These are phyloP conservation scores for Gossypium schwendimanii DNA, from an alignment of 441 rosid species.

Conservation along the genomic window DNA sequence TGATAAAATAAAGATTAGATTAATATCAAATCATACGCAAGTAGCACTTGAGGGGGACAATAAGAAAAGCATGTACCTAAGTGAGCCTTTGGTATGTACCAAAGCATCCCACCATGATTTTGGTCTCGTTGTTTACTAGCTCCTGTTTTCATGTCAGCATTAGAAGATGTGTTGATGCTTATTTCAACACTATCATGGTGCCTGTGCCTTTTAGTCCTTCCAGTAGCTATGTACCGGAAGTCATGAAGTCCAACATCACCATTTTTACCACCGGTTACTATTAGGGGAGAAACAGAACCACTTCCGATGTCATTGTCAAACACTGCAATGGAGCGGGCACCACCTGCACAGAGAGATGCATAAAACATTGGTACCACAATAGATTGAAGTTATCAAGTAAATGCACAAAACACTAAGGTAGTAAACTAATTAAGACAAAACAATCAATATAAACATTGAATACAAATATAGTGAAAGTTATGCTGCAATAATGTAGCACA, in stretches of 20 bases:
- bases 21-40: not conserved
- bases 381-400: not conserved
- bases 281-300: constrained; percentile 88
- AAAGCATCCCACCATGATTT: constrained; percentile 79
- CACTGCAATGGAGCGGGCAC: constrained; percentile 82
- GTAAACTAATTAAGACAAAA: constrained; percentile 1
- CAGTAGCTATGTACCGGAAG: constrained; percentile 88
- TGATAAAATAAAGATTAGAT: constrained; percentile 15
- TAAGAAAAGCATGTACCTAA: constrained; percentile 41
- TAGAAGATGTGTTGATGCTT: constrained; percentile 30
- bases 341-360: constrained; percentile 47
- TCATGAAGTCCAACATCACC: constrained; percentile 93
- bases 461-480: not conserved
- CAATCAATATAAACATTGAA: not conserved
- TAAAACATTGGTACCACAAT: not conserved
- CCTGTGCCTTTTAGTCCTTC: constrained; percentile 66
- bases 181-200: constrained; percentile 37
- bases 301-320: constrained; percentile 84
- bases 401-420: constrained; percentile 9
- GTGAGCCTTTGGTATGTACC: constrained; percentile 98
- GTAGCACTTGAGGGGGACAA: not conserved
- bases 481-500: not conserved
- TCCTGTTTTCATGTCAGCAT: constrained; percentile 25
- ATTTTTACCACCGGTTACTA: constrained; percentile 82
- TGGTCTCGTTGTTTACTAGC: constrained; percentile 40